Base-by-base conservation (phyloP, 1,284 basidiomycete genomes). In the Ceratobasidium sp. region DNA sequence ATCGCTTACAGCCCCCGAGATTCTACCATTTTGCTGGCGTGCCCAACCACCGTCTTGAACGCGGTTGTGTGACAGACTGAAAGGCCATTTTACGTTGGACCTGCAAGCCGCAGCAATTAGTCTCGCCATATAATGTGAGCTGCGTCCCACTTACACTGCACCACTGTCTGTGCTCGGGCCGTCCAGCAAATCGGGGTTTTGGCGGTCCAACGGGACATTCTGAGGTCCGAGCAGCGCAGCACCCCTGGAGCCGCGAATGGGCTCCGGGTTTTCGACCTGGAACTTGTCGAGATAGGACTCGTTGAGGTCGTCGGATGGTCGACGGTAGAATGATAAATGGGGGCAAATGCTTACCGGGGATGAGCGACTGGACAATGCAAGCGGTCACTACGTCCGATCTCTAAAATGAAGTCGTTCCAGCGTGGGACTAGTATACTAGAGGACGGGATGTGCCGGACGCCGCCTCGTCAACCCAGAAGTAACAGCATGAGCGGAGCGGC, bases 31-130 rank as follows among this genome's bases (percentile, higher is more conserved):
- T 83, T 92, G 87, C 80, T 92, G 88, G 73, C 91, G 87, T 49
- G 91, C 90, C 92, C 92, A 94, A 0, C 92, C 92, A 32, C 92
- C 92, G 0, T 88, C 88, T 77, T 90, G 89, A 29, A 93, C 82
- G 29, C 91, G 88, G 80, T 91, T 92, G 82, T 90, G 89, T 76
- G 90, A 91, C 75, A 92, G 82, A 77, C 85, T 84, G 82, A 92
- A 92, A 0, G 91, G 88, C 92, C 92, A 93, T 82, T 92, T 92
- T 17, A 90, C 88, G 79, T 91, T 91, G 6, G 81, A 77, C 11
- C 89, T 90, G 44, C 19, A 25, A 65, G 52, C 54, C 13, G 8
- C 17, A 22, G 22, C 8, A 4, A 13, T 56, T 4, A 69, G 68
- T 22, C 1, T 78, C 17, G n/a, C 22, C 6, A 7, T n/a, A 8